phyloP scores from a whole-genome alignment of 495 filamentous ascomycete genomes.

The Patellaria atrata region DNA sequence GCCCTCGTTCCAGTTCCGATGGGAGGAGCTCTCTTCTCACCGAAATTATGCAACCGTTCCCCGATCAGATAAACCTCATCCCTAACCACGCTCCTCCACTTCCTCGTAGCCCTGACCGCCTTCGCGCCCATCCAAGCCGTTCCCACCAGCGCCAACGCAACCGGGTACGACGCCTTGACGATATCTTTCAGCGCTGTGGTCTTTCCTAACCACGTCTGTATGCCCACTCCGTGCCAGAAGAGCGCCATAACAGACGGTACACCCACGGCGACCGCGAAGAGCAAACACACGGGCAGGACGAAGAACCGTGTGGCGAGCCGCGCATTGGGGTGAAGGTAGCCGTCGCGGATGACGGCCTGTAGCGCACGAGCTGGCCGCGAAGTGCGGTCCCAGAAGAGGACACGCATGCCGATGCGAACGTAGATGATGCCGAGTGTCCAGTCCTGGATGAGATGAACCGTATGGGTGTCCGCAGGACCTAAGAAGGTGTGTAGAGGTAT shows the following conservation, averaged over 20 bases:
- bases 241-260: constrained; percentile 39
- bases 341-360: constrained; percentile 57
- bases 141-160: constrained; percentile 25
- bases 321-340: constrained; percentile 70
- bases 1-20: too few species aligned
- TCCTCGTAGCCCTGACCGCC: constrained; percentile 35
- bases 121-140: constrained; percentile 33
- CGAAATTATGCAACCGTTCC: constrained; percentile 85
- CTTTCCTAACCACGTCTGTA: too few species aligned
- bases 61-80: constrained; percentile 97
- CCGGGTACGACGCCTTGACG: too few species aligned
- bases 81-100: constrained; percentile 69
- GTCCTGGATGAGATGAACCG: constrained; percentile 77
- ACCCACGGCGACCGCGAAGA: constrained; percentile 43
- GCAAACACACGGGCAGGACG: constrained; percentile 51
- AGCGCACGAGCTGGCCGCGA: constrained; percentile 62
- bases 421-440: constrained; percentile 93
- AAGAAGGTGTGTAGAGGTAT: constrained; percentile 76
- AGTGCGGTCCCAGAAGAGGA: constrained; percentile 45
- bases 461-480: constrained; percentile 39
- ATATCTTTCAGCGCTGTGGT: too few species aligned
- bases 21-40: constrained; percentile 44
- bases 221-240: too few species aligned
- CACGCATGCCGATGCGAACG: constrained; percentile 65
- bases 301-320: constrained; percentile 67